phyloP scores from a whole-genome alignment of 192 early-diverging fungal genomes.

The Pilaira anomala region DNA sequence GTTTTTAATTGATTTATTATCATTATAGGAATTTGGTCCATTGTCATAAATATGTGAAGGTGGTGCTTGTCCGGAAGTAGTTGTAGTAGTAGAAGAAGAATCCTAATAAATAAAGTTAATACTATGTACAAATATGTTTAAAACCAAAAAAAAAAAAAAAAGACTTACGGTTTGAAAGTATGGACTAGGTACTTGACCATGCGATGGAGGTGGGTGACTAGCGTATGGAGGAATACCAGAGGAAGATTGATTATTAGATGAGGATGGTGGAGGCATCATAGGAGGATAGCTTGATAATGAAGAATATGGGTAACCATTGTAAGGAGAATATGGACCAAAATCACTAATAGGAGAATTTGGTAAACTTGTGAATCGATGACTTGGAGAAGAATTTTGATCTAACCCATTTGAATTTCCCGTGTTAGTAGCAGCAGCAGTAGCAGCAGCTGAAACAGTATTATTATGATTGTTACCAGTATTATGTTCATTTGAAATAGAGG shows the following conservation, averaged over 20 bases:
- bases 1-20: neutral
- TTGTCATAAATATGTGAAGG: neutral
- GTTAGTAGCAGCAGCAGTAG: neutral
- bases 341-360: constrained; percentile 17
- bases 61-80: too few relatives aligned
- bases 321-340: constrained; percentile 9
- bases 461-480: neutral
- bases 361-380: constrained; percentile 9
- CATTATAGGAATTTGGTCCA: neutral
- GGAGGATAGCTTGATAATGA: neutral
- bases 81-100: too few relatives aligned
- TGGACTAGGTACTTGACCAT: too few relatives aligned
- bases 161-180: neutral
- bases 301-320: constrained; percentile 13
- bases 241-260: neutral
- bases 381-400: neutral
- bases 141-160: neutral
- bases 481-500: neutral
- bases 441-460: neutral
- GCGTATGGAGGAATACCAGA: neutral
- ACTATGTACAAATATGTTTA: too few relatives aligned
- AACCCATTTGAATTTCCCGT: neutral
- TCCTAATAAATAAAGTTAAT: neutral
- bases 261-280: neutral
- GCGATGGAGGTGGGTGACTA: neutral